These are phyloP conservation scores for Anthoceros angustus DNA, from an alignment of 225 moss, liverwort and hornwort genomes.

Conservation along the genomic window DNA sequence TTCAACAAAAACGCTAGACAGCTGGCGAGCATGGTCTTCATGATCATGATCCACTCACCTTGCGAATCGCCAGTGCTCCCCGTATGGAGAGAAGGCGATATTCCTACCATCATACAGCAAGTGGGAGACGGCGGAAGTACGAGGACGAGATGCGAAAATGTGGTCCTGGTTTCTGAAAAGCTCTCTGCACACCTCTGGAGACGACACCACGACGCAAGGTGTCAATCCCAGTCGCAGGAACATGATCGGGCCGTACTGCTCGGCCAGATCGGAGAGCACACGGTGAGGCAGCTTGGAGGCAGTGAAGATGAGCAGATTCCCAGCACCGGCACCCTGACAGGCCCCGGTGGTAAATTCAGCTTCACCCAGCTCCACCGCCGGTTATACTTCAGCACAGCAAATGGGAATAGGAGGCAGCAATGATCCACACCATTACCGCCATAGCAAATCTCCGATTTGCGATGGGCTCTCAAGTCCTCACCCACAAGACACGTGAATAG, in stretches of 20 bases:
- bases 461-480: no score
- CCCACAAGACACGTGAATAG: no score
- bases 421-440: no score
- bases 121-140: background rate
- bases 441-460: no score
- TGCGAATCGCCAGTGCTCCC: slow-evolving; percentile 13
- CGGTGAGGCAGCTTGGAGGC: slow-evolving; percentile 10
- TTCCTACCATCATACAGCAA: slow-evolving; percentile 10
- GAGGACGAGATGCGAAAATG: slow-evolving; percentile 7
- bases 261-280: slow-evolving; percentile 1
- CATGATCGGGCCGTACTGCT: slow-evolving; percentile 8
- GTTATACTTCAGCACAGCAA: no score
- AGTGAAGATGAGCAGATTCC: slow-evolving; percentile 6
- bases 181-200: slow-evolving; percentile 4
- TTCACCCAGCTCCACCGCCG: no score
- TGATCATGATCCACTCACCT: slow-evolving; percentile 12
- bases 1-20: slow-evolving; percentile 11
- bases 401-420: no score
- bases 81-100: slow-evolving; percentile 20
- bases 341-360: slow-evolving; percentile 9
- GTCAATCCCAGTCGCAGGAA: slow-evolving; percentile 7
- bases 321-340: slow-evolving; percentile 7
- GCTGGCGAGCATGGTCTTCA: slow-evolving; percentile 15
- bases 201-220: background rate
- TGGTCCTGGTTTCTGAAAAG: slow-evolving; percentile 8